These are phyloP conservation scores for Patellifolia procumbens DNA, from an alignment of 179 eudicot genomes.

Conservation along the genomic window DNA sequence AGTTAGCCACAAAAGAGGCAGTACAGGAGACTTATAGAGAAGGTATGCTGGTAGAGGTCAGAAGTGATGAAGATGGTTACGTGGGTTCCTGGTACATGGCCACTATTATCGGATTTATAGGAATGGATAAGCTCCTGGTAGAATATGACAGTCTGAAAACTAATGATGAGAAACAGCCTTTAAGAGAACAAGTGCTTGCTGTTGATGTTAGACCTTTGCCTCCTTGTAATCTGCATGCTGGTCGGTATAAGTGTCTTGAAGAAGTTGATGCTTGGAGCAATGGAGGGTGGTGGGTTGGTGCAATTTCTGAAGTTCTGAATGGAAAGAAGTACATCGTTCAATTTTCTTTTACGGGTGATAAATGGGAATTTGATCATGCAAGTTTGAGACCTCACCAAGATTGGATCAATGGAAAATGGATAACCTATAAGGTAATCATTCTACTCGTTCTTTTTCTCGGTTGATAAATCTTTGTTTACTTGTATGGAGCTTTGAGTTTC, in stretches of 20 bases:
- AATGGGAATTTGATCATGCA: background rate
- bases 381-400: slow-evolving; percentile 23
- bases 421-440: background rate
- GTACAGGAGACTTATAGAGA: background rate
- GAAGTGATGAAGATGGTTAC: slow-evolving; percentile 11
- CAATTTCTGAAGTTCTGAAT: slow-evolving; percentile 3
- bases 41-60: slow-evolving; percentile 16
- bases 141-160: slow-evolving; percentile 18
- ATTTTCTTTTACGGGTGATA: background rate
- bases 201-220: slow-evolving; percentile 13
- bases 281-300: slow-evolving; percentile 21
- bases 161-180: slow-evolving; percentile 7
- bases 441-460: background rate
- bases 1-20: background rate
- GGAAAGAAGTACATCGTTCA: slow-evolving; percentile 6
- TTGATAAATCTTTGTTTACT: too few species aligned
- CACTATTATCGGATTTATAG: slow-evolving; percentile 6
- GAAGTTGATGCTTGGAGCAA: slow-evolving; percentile 15
- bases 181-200: slow-evolving; percentile 7
- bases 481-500: background rate
- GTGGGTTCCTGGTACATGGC: slow-evolving; percentile 11
- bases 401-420: slow-evolving; percentile 16
- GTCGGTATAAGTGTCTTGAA: slow-evolving; percentile 2
- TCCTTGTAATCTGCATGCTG: background rate
- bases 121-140: slow-evolving; percentile 10